Evolutionary conservation across 2,329 filamentous ascomycete species (phyloP).

Genomic region (Leptographium procerum): DNA sequence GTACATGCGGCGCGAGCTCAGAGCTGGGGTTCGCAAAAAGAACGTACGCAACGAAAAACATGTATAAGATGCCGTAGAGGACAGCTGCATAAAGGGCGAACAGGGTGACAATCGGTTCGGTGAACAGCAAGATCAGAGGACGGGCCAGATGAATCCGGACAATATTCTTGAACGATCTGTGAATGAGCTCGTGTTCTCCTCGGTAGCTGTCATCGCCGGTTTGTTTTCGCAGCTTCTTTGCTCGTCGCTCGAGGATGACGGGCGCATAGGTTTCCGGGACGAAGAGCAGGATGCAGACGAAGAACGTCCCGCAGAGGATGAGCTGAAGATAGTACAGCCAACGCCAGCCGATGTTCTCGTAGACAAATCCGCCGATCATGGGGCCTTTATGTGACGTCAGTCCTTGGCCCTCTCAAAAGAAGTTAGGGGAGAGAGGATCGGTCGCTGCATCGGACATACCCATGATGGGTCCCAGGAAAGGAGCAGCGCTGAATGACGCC

Average conservation of each 20-base stretch:
- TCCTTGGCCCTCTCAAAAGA: no score
- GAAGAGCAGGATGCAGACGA: conserved; percentile 16
- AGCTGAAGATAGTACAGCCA: conserved; percentile 5
- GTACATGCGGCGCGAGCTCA: background rate
- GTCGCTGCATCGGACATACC: conserved; percentile 15
- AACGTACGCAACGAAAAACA: conserved; percentile 39
- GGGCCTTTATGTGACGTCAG: background rate
- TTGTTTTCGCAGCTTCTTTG: conserved; percentile 32
- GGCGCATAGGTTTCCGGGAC: conserved; percentile 24
- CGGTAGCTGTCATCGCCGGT: conserved; percentile 18
- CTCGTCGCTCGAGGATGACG: conserved; percentile 39
- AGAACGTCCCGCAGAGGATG: conserved; percentile 5
- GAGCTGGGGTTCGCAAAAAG: conserved; percentile 23
- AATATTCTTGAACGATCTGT: conserved; percentile 43
- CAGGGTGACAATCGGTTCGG: conserved; percentile 54
- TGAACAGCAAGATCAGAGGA: conserved; percentile 57
- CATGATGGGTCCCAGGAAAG: conserved; percentile 32
- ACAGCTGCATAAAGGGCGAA: conserved; percentile 34
- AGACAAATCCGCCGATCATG: conserved; percentile 2
- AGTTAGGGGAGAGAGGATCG: background rate
- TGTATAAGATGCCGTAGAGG: conserved; percentile 45
- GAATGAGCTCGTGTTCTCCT: conserved; percentile 47
- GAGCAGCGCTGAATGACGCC: conserved; percentile 32
- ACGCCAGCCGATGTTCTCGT: conserved; percentile 12
- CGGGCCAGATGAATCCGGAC: conserved; percentile 57